phyloP scores from a whole-genome alignment of 345 rosid species.

The Isatis tinctoria region DNA sequence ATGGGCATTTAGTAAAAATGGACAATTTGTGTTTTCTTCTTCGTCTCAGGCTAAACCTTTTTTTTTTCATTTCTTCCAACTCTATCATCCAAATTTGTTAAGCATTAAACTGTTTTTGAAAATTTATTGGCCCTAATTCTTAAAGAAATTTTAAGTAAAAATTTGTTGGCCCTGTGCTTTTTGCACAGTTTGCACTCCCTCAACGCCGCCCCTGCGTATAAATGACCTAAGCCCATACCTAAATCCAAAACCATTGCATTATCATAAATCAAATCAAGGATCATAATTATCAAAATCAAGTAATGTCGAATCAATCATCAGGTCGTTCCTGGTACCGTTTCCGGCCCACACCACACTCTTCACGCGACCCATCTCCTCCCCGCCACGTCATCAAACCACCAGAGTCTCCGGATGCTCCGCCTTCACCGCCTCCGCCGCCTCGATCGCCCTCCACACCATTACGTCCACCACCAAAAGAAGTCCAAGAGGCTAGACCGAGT shows the following conservation, averaged over 20 bases:
- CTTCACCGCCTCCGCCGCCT: not conserved
- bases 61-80: too few species aligned
- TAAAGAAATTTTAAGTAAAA: too few species aligned
- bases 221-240: not conserved
- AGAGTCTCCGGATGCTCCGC: not conserved
- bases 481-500: constrained; percentile 10
- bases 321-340: constrained; percentile 29
- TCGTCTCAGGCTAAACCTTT: too few species aligned
- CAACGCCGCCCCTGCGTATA: too few species aligned
- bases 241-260: not conserved
- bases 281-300: not conserved
- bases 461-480: not conserved
- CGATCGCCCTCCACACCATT: not conserved
- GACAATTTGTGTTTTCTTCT: too few species aligned
- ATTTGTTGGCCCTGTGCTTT: too few species aligned
- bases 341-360: constrained; percentile 6
- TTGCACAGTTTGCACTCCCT: too few species aligned
- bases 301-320: constrained; percentile 19
- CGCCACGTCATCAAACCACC: not conserved
- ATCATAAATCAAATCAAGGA: not conserved
- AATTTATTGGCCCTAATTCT: too few species aligned
- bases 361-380: constrained; percentile 19
- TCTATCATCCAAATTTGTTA: too few species aligned
- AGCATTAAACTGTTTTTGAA: too few species aligned
- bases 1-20: too few species aligned